Evolutionary conservation across 495 filamentous ascomycete genomes (phyloP).

Genomic region (Hypoxylon lienhwacheense): DNA sequence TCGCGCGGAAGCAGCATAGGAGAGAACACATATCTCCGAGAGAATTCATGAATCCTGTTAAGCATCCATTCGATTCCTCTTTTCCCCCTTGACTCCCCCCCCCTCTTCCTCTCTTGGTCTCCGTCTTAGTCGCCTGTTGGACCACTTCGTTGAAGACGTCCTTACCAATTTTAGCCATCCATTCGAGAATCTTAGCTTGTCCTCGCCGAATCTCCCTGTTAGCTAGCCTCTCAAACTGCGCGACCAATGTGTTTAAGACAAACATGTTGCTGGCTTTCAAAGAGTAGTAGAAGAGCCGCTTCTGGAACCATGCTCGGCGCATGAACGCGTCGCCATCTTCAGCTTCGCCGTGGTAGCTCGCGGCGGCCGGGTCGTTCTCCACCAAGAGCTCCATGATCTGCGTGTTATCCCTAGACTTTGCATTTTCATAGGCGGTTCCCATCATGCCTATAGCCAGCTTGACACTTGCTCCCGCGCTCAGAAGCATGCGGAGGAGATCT

Average conservation of each 20-base stretch:
- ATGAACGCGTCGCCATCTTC: too few species aligned
- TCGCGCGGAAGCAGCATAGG: too few species aligned
- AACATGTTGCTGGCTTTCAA: background rate
- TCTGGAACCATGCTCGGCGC: background rate
- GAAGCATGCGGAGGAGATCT: conserved; percentile 1
- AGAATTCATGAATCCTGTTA: too few species aligned
- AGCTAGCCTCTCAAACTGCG: background rate
- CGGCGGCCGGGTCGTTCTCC: background rate
- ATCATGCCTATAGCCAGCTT: background rate
- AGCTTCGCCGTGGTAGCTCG: background rate
- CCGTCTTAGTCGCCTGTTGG: background rate
- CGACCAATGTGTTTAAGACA: background rate
- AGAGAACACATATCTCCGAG: too few species aligned
- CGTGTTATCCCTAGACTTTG: background rate
- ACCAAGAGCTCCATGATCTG: conserved; percentile 3
- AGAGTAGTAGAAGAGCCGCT: background rate
- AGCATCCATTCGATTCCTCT: background rate
- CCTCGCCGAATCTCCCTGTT: background rate
- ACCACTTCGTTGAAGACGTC: conserved; percentile 1
- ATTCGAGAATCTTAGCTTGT: background rate
- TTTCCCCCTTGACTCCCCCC: background rate
- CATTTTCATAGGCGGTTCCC: conserved; percentile 8
- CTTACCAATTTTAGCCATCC: background rate
- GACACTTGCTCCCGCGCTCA: background rate
- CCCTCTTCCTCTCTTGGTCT: background rate